Conservation (phyloP, 1,284 basidiomycete species). For the Dichomitus squalens region DNA sequence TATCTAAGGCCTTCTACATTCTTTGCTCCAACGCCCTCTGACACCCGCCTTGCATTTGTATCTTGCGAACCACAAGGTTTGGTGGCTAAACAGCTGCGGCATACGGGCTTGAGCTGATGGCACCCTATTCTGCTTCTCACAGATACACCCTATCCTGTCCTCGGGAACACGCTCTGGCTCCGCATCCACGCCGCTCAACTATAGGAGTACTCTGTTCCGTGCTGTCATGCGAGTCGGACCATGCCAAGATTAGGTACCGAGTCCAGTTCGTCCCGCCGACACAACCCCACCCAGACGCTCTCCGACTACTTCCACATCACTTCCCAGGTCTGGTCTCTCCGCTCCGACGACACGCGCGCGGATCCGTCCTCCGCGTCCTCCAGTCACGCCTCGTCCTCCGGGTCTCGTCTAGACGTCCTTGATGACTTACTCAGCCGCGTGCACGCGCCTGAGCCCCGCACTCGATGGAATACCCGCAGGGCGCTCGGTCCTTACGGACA, state of each 20-base stretch:
- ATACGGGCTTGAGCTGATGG: neutral
- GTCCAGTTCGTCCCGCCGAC: conserved; percentile 19
- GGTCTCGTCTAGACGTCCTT: neutral
- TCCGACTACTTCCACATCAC: conserved; percentile 14
- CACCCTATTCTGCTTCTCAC: neutral
- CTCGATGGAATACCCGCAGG: conserved; percentile 18
- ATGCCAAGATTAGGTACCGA: conserved; percentile 22
- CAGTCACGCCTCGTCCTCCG: neutral
- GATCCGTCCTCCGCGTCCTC: neutral
- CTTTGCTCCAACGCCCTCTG: neutral
- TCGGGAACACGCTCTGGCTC: neutral
- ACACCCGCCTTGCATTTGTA: neutral
- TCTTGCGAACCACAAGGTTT: neutral
- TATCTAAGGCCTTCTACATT: neutral
- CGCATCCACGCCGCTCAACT: neutral
- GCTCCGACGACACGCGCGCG: neutral
- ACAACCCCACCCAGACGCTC: conserved; percentile 17
- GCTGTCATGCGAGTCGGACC: conserved; percentile 1
- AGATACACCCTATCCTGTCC: neutral
- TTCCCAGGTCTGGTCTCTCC: conserved; percentile 10
- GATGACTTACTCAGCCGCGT: conserved; percentile 11
- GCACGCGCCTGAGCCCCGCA: conserved; percentile 12
- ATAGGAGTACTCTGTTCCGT: neutral
- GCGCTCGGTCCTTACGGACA: conserved; percentile 18
- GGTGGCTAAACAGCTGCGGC: neutral